A percentile compares a stretch with the other conserved stretches of the same genome.
These are phyloP conservation scores for Vitellaria paradoxa DNA, from an alignment of 179 eudicot genomes.

Conservation along the genomic window DNA sequence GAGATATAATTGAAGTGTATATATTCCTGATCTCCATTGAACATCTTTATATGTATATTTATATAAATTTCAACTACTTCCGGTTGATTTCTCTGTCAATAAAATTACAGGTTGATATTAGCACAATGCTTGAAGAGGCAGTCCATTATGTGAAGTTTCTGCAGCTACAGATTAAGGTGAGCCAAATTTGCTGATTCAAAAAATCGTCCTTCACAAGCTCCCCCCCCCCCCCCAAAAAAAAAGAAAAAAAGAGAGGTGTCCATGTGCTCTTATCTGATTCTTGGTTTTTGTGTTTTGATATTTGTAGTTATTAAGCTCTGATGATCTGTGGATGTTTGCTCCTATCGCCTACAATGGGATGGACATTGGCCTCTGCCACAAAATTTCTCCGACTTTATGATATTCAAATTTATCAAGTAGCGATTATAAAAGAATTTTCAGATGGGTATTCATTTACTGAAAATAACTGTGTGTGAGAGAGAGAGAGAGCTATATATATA, in stretches of 20 bases:
- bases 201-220: too few relatives aligned
- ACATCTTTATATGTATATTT: background rate
- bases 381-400: constrained; percentile 39
- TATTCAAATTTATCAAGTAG: too few relatives aligned
- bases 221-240: too few relatives aligned
- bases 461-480: too few relatives aligned
- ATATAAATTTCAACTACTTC: background rate
- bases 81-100: background rate
- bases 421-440: too few relatives aligned
- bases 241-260: too few relatives aligned
- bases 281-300: background rate
- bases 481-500: too few relatives aligned
- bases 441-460: too few relatives aligned
- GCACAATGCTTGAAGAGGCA: constrained; percentile 99
- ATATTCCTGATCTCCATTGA: background rate
- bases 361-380: constrained; percentile 47
- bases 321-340: constrained; percentile 79
- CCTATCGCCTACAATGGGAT: constrained; percentile 77
- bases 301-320: constrained; percentile 71
- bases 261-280: too few relatives aligned
- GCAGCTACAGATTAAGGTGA: constrained; percentile 93
- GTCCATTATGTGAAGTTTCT: constrained; percentile 83
- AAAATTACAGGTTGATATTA: constrained; percentile 63
- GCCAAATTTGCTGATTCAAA: too few relatives aligned
- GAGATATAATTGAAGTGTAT: background rate